Evolutionary conservation across 2,329 filamentous ascomycete species (phyloP), one percentile per base, ranked within the genome.

Genomic region (Eurotiales sp.): DNA sequence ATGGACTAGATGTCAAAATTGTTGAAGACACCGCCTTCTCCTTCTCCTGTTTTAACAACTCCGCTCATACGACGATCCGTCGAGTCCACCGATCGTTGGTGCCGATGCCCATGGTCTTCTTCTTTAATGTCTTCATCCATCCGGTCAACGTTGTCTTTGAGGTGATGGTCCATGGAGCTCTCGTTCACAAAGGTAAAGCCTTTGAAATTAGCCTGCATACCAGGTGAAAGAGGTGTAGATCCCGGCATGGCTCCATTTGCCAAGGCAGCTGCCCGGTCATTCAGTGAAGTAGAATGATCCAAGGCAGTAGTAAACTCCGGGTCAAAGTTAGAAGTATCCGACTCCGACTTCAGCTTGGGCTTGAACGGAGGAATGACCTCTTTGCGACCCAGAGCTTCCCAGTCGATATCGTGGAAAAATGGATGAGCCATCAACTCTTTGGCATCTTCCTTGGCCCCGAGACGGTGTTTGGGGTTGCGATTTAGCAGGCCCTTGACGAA

Each of bases 141-240:
- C 7, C 63, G 64, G 27, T 74, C 70, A 12, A 60, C 60, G 25
- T 67, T 64, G 49, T 66, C 59, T 51, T 65, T 67, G 43, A 72
- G 58, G 42, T 72, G 67, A 39, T 71, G 89, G 47, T 97, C 91
- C 51, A 99, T 85, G 2, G 89, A 88, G 64, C 89, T 96, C 73
- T 97, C 92, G 62, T 97, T 93, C n/a, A 97, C 93, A 68, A 95
- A 99, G 0, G 93, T 99, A 71, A 99, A 99, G 29, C 93, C 93
- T 64, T 93, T 89, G 77, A 99, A 99, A 66, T 97, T 96, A 56
- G 92, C 93, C 72, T 99, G 93, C 72, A 96, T 91, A 2, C 90
- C 95, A 0, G 93, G 93, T 12, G 90, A 96, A 21, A 99, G 77
- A 0, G 93, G 93, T 0, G 93, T 99, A 12, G 89, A 95, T 7